Percentiles rank a stretch among this genome's conserved stretches.
phyloP scores from a whole-genome alignment of 2,329 filamentous ascomycete genomes.

The Fusarium sp. region DNA sequence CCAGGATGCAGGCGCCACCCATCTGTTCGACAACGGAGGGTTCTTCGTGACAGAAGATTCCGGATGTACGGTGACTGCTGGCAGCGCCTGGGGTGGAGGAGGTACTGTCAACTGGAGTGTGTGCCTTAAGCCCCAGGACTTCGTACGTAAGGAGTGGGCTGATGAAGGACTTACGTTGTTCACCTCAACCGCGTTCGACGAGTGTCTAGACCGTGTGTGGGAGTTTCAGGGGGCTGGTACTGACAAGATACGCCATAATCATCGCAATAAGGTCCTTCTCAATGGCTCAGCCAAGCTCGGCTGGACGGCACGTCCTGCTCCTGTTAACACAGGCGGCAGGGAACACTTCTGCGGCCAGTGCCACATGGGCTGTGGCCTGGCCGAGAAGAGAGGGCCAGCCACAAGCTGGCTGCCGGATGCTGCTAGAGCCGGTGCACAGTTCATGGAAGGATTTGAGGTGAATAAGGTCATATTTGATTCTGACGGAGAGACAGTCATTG shows the following conservation, averaged over 20 bases:
- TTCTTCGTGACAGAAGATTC: constrained; percentile 68
- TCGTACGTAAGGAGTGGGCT: constrained; percentile 86
- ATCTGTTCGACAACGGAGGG: constrained; percentile 79
- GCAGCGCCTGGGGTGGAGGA: constrained; percentile 85
- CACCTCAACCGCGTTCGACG: constrained; percentile 78
- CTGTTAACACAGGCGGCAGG: constrained; percentile 82
- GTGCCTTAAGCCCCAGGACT: constrained; percentile 75
- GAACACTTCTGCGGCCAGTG: constrained; percentile 81
- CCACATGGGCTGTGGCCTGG: constrained; percentile 71
- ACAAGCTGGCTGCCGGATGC: constrained; percentile 86
- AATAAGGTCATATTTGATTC: constrained; percentile 78
- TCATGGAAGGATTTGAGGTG: constrained; percentile 85
- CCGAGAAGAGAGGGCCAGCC: constrained; percentile 82
- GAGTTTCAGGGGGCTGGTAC: constrained; percentile 80
- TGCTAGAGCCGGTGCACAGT: constrained; percentile 79
- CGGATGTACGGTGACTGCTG: constrained; percentile 73
- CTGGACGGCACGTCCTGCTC: constrained; percentile 76
- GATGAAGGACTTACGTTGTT: constrained; percentile 78
- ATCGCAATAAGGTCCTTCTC: constrained; percentile 77
- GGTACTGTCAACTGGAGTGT: constrained; percentile 90
- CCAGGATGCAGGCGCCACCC: constrained; percentile 68
- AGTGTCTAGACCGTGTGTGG: constrained; percentile 84
- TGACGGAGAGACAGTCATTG: constrained; percentile 70
- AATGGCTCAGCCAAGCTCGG: constrained; percentile 82
- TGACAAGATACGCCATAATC: constrained; percentile 77